Percentiles rank a stretch among this genome's conserved stretches.
These are phyloP conservation scores for Canavalia gladiata DNA, from an alignment of 306 rosid genomes.

Conservation along the genomic window DNA sequence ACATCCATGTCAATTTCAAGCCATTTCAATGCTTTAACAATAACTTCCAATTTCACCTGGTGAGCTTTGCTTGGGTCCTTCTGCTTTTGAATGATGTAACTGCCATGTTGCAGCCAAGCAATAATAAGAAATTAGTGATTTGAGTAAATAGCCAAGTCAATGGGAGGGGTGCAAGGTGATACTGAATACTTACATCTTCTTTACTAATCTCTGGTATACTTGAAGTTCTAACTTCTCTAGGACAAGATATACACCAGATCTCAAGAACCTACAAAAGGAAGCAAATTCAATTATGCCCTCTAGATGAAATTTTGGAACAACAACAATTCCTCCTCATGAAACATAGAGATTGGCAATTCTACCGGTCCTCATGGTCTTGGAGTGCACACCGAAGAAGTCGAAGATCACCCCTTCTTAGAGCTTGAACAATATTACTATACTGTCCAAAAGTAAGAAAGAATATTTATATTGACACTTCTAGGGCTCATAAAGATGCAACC, in stretches of 20 bases:
- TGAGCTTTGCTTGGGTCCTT: constrained; percentile 92
- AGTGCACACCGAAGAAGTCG: constrained; percentile 90
- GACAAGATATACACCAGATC: constrained; percentile 97
- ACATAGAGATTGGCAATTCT: constrained; percentile 29
- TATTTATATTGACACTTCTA: constrained; percentile 35
- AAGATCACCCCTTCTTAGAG: constrained; percentile 93
- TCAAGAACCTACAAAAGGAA: constrained; percentile 74
- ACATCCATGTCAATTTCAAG: constrained; percentile 93
- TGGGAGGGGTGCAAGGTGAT: constrained; percentile 30
- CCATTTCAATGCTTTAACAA: constrained; percentile 93
- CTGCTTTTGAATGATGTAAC: constrained; percentile 90
- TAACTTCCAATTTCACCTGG: constrained; percentile 93
- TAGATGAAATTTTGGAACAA: constrained; percentile 13
- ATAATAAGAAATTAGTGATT: constrained; percentile 34
- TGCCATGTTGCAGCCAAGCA: constrained; percentile 51
- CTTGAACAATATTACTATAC: constrained; percentile 79
- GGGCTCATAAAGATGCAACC: constrained; percentile 33
- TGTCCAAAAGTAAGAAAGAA: constrained; percentile 52
- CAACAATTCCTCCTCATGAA: constrained; percentile 35
- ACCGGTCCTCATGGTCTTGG: constrained; percentile 88
- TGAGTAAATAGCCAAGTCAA: constrained; percentile 24
- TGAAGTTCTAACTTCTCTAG: constrained; percentile 98
- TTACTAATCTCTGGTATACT: constrained; percentile 91
- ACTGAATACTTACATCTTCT: constrained; percentile 78
- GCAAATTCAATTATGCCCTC: constrained; percentile 33